Base-by-base conservation (phyloP, 495 filamentous ascomycete genomes). In the Peziza echinospora region DNA sequence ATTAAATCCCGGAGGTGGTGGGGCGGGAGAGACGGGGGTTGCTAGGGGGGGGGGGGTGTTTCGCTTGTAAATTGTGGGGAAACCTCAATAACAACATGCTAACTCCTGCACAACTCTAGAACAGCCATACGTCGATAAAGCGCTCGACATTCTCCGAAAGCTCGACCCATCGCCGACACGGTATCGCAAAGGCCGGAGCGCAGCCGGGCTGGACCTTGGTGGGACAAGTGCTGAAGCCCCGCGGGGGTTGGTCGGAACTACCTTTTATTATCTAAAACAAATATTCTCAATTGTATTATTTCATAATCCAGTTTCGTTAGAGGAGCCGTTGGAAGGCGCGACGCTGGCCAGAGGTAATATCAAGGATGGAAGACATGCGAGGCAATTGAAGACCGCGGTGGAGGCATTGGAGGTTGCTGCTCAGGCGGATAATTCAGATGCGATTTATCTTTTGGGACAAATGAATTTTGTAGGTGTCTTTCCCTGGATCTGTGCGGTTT, bases 371-470 rank as follows among this genome's bases (percentile, higher is more conserved):
- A 8, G 52, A 52, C 8, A 46, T 17, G 26, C 25, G 21, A 53
- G 42, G 48, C 58, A 56, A 46, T 17, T 59, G 24, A 25, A 48
- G 21, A 16, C 43, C 9, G 85, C 83, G 1, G 79, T 92, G 28
- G 68, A 69, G 44, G 69, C 87, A 41, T 67, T 99, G 46, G 71
- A 82, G 54, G 66, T 73, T 30, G 83, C 91, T 21, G 82, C 82
- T 24, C 64, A 73, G 22, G 65, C 78, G 49, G 77, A 79, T 47
- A 81, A 89, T 56, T 67, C 82, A 2, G 89, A 96, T 62, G 91
- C 91, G 21, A 77, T 94, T 42, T 93, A 78, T 59, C 66, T 92
- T 16, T 67, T 99, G 16, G 91, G 82, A 25, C 82, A 96, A 62
- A 80, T 96, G 76, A 93, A 85, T 61, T 93, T 94, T 62, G 55